Evolutionary conservation across 2,329 filamentous ascomycete species (phyloP).

Genomic region (Fusarium torulosum): DNA sequence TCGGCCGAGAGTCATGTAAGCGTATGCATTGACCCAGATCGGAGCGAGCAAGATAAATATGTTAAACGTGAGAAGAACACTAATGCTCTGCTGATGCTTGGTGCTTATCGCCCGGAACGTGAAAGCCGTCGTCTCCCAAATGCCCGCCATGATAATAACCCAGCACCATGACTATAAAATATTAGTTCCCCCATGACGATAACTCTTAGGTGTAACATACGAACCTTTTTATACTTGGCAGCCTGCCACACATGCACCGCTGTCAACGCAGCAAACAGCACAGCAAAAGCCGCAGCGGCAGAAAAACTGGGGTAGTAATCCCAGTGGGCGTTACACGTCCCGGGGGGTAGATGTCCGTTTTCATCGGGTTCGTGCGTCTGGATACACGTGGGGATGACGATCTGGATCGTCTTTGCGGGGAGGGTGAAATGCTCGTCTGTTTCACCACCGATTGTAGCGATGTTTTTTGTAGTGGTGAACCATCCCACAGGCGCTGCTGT

Average conservation of each 20-base stretch:
- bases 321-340: slow-evolving; percentile 51
- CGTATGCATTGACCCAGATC: slow-evolving; percentile 60
- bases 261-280: slow-evolving; percentile 44
- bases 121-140: slow-evolving; percentile 45
- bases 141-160: slow-evolving; percentile 55
- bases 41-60: slow-evolving; percentile 44
- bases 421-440: slow-evolving; percentile 40
- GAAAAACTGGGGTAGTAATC: slow-evolving; percentile 52
- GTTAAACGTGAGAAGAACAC: slow-evolving; percentile 40
- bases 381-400: slow-evolving; percentile 53
- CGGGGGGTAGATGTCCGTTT: slow-evolving; percentile 52
- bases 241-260: slow-evolving; percentile 42
- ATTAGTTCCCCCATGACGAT: background rate
- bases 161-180: slow-evolving; percentile 49
- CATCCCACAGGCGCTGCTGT: slow-evolving; percentile 26
- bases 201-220: slow-evolving; percentile 29
- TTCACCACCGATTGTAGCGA: slow-evolving; percentile 37
- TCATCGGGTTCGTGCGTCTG: slow-evolving; percentile 52
- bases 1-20: slow-evolving; percentile 60
- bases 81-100: slow-evolving; percentile 34
- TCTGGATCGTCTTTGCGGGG: slow-evolving; percentile 50
- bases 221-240: slow-evolving; percentile 40
- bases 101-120: slow-evolving; percentile 41
- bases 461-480: slow-evolving; percentile 50
- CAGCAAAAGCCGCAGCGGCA: slow-evolving; percentile 48